A percentile compares a stretch with the other conserved stretches of the same genome.
phyloP scores from a whole-genome alignment of 2,329 filamentous ascomycete genomes.

The Epichloe gansuensis region DNA sequence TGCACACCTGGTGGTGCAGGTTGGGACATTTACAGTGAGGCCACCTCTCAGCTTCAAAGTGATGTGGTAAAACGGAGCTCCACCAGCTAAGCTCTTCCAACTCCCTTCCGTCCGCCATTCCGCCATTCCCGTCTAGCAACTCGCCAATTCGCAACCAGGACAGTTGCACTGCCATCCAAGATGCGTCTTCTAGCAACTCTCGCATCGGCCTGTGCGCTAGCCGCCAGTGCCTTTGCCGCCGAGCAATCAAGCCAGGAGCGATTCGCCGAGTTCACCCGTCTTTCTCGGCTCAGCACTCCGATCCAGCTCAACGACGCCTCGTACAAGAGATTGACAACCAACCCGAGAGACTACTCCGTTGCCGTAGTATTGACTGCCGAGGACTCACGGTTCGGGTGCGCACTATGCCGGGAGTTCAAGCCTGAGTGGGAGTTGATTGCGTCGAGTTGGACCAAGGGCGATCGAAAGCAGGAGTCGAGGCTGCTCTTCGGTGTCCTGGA shows the following conservation, averaged over 20 bases:
- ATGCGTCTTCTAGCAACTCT: conserved; percentile 59
- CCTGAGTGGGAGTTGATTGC: conserved; percentile 84
- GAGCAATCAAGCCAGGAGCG: conserved; percentile 51
- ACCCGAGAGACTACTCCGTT: conserved; percentile 72
- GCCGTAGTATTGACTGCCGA: conserved; percentile 78
- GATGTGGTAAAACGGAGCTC: conserved; percentile 9
- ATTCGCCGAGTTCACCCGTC: conserved; percentile 58
- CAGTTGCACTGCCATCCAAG: conserved; percentile 19
- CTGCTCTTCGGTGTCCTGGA: conserved; percentile 77
- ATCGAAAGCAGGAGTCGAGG: conserved; percentile 59
- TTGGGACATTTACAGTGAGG: conserved; percentile 9
- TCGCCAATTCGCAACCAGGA: conserved; percentile 6
- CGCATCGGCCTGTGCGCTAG: conserved; percentile 48
- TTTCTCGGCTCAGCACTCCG: conserved; percentile 51
- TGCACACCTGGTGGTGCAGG: too few species aligned
- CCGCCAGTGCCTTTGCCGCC: conserved; percentile 46
- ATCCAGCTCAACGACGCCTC: conserved; percentile 65
- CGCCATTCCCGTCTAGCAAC: background rate
- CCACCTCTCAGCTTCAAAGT: conserved; percentile 24
- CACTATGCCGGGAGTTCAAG: conserved; percentile 80
- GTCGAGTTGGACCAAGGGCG: conserved; percentile 77
- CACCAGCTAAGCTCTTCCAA: conserved; percentile 3
- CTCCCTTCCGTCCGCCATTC: background rate
- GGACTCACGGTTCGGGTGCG: conserved; percentile 71
- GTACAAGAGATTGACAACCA: conserved; percentile 63